phyloP scores from a whole-genome alignment of 2,329 filamentous ascomycete species.

The Alternaria viburni region DNA sequence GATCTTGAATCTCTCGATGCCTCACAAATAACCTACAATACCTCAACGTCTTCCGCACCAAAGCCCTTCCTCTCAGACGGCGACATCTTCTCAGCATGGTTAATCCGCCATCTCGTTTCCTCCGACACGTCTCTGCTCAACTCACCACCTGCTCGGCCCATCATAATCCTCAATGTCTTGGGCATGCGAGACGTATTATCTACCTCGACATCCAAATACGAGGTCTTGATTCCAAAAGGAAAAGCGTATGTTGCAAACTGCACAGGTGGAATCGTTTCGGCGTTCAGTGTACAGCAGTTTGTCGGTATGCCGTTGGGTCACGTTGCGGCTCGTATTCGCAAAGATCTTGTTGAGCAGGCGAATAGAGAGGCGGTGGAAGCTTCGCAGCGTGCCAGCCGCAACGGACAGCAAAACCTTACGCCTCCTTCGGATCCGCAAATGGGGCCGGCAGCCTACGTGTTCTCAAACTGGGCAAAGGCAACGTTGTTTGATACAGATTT shows the following conservation, averaged over 20 bases:
- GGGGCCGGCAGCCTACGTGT: constrained; percentile 9
- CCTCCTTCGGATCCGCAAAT: not conserved
- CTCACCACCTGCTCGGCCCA: constrained; percentile 7
- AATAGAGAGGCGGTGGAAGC: constrained; percentile 26
- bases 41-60: constrained; percentile 4
- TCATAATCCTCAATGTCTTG: constrained; percentile 34
- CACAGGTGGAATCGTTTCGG: constrained; percentile 2
- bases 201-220: constrained; percentile 11
- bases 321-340: constrained; percentile 29
- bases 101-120: constrained; percentile 12
- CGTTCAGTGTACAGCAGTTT: constrained; percentile 18
- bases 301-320: constrained; percentile 24
- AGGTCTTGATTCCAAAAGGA: constrained; percentile 14
- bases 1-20: constrained; percentile 8
- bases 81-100: constrained; percentile 24
- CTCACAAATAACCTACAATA: constrained; percentile 8
- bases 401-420: not conserved
- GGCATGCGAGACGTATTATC: constrained; percentile 26
- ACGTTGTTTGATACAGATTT: constrained; percentile 25
- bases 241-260: constrained; percentile 26
- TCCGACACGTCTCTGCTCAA: constrained; percentile 8
- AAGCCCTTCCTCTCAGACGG: constrained; percentile 31
- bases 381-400: not conserved
- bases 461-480: constrained; percentile 25
- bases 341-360: constrained; percentile 22